Percentiles rank a stretch among this genome's conserved stretches.
Conservation (phyloP, 208 protist genomes). For the Borovskyia barvae region DNA sequence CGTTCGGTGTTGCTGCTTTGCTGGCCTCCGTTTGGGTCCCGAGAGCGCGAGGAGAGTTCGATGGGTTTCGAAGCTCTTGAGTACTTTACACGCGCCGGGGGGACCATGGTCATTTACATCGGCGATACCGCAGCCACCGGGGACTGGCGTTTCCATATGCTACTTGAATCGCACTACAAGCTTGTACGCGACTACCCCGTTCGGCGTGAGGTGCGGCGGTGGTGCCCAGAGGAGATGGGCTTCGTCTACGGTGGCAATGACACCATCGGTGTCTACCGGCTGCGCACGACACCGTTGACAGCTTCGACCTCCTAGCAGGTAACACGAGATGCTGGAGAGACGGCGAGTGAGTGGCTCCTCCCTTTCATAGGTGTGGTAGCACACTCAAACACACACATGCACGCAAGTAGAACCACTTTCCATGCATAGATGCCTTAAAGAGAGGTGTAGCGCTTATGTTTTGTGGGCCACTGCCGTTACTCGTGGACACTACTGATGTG, state of each 20-base stretch:
- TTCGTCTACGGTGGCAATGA: conserved; percentile 89
- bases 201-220: conserved; percentile 81
- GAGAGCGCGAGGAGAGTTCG: conserved; percentile 84
- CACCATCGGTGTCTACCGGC: conserved; percentile 84
- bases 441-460: no score
- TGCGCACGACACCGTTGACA: conserved; percentile 41
- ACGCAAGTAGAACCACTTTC: no score
- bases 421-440: no score
- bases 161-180: conserved; percentile 82
- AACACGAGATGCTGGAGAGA: conserved; percentile 1
- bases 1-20: conserved; percentile 76
- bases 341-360: neutral
- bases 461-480: no score
- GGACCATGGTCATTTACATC: conserved; percentile 82
- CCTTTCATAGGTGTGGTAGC: conserved; percentile 1
- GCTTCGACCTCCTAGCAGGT: conserved; percentile 13
- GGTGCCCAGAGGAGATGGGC: conserved; percentile 87
- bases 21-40: conserved; percentile 89
- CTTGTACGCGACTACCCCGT: conserved; percentile 80
- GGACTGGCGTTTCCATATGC: conserved; percentile 88
- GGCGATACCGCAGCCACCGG: conserved; percentile 84
- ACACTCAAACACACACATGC: no score
- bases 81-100: conserved; percentile 78
- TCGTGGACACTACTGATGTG: no score
- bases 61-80: conserved; percentile 90